Percentiles rank a stretch among this genome's conserved stretches.
These are phyloP conservation scores for Cronartium ribicola DNA, from an alignment of 1,284 basidiomycete genomes.

Conservation along the genomic window DNA sequence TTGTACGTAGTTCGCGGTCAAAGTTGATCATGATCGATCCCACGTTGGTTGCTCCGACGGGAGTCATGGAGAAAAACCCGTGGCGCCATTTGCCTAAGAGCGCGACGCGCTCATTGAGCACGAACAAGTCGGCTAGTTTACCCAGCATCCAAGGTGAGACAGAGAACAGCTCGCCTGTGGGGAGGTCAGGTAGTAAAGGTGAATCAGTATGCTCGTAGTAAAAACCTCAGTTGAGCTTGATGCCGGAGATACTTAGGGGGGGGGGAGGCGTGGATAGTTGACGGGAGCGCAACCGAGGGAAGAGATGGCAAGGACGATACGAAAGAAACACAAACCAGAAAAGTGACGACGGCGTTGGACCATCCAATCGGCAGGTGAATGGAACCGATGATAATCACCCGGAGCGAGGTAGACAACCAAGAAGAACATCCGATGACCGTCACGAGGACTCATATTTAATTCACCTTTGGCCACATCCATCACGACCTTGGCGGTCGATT, in stretches of 20 bases:
- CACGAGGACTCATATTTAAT: slow-evolving; percentile 49
- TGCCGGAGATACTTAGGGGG: not conserved
- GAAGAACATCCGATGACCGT: slow-evolving; percentile 81
- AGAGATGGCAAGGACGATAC: not conserved
- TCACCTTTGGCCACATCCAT: slow-evolving; percentile 32
- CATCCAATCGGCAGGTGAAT: slow-evolving; percentile 92
- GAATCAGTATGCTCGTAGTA: not conserved
- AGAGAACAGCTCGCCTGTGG: slow-evolving; percentile 79
- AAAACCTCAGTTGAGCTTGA: not conserved
- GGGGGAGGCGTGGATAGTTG: not conserved
- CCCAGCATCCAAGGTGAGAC: slow-evolving; percentile 95
- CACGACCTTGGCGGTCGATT: slow-evolving; percentile 18
- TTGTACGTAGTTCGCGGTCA: slow-evolving; percentile 64
- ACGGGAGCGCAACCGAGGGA: not conserved
- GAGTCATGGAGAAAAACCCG: slow-evolving; percentile 96
- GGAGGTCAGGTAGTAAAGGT: not conserved
- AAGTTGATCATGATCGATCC: slow-evolving; percentile 96
- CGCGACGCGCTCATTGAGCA: slow-evolving; percentile 94
- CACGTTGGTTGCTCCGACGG: slow-evolving; percentile 96
- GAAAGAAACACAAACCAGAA: slow-evolving; percentile 60
- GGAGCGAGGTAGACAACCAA: slow-evolving; percentile 95
- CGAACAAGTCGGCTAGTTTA: slow-evolving; percentile 86
- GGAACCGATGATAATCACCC: slow-evolving; percentile 97
- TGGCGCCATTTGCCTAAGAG: slow-evolving; percentile 92
- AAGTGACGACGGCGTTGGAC: slow-evolving; percentile 94